A percentile compares a stretch with the other conserved stretches of the same genome.
Conservation (phyloP, 2,329 filamentous ascomycete species). For the Cytospora piceicola region DNA sequence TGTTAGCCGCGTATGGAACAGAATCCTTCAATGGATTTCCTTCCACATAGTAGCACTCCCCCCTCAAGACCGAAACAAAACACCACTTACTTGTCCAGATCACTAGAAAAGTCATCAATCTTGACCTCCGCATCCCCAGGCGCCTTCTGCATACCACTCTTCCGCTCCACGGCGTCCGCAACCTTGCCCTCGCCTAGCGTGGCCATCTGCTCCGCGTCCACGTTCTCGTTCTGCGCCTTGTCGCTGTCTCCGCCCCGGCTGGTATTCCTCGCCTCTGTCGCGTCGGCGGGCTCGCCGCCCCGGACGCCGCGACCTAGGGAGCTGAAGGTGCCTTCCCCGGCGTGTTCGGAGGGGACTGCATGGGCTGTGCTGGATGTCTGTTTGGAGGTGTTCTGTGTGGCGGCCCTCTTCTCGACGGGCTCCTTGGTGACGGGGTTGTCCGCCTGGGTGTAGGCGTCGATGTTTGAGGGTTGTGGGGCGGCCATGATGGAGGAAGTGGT, state of each 20-base stretch:
- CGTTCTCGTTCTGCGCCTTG: slow-evolving; percentile 33
- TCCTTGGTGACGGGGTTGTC: slow-evolving; percentile 25
- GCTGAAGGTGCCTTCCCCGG: slow-evolving; percentile 31
- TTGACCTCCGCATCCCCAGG: slow-evolving; percentile 31
- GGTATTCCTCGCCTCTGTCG: slow-evolving; percentile 30
- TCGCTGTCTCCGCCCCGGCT: background rate
- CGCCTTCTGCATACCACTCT: slow-evolving; percentile 34
- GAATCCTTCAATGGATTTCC: too few relatives aligned
- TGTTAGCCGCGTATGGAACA: slow-evolving; percentile 14
- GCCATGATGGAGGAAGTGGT: slow-evolving; percentile 13
- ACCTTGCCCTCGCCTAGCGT: slow-evolving; percentile 36
- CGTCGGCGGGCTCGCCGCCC: slow-evolving; percentile 32
- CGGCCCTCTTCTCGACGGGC: slow-evolving; percentile 23
- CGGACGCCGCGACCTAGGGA: slow-evolving; percentile 32
- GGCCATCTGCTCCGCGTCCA: slow-evolving; percentile 35
- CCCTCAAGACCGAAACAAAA: background rate
- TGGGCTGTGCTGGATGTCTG: background rate
- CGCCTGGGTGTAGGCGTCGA: slow-evolving; percentile 29
- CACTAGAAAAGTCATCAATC: slow-evolving; percentile 32
- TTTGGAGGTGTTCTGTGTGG: slow-evolving; percentile 4
- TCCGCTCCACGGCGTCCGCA: slow-evolving; percentile 35
- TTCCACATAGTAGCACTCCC: too few relatives aligned
- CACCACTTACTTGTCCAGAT: slow-evolving; percentile 32
- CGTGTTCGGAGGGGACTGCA: slow-evolving; percentile 4
- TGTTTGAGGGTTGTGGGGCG: slow-evolving; percentile 27